Percentiles rank a stretch among this genome's conserved stretches.
These are phyloP conservation scores for Boletus sp. DNA, from an alignment of 1,284 basidiomycete species.

Conservation along the genomic window DNA sequence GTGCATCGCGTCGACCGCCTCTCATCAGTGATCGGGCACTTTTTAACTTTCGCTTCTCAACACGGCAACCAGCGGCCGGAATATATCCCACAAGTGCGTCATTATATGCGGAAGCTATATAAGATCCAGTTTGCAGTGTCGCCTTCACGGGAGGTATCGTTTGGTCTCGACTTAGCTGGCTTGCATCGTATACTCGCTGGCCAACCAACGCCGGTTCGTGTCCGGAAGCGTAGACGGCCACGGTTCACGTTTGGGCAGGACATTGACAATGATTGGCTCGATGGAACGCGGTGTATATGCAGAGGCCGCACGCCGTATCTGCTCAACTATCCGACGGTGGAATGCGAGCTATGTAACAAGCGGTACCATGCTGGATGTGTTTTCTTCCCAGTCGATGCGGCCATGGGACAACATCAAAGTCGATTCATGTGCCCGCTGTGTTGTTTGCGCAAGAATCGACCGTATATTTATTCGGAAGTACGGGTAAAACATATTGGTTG, in stretches of 20 bases:
- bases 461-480: conserved; percentile 69
- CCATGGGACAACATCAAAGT: conserved; percentile 32
- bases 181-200: conserved; percentile 73
- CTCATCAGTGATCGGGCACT: conserved; percentile 69
- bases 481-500: conserved; percentile 62
- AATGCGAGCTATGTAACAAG: conserved; percentile 61
- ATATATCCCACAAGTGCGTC: conserved; percentile 73
- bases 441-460: conserved; percentile 63
- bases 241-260: conserved; percentile 76
- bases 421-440: conserved; percentile 69
- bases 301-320: conserved; percentile 62
- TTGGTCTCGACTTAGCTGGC: conserved; percentile 73
- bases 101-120: conserved; percentile 83
- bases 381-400: conserved; percentile 52
- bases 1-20: conserved; percentile 72
- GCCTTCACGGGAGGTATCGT: conserved; percentile 71
- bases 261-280: conserved; percentile 64
- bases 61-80: conserved; percentile 64
- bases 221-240: conserved; percentile 62
- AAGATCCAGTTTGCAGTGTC: conserved; percentile 79
- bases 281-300: conserved; percentile 77
- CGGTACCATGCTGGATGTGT: conserved; percentile 74
- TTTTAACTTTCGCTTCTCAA: conserved; percentile 65
- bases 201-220: conserved; percentile 48
- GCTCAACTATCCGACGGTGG: conserved; percentile 55